These are phyloP conservation scores for Canavalia gladiata DNA, from an alignment of 306 rosid species.

Conservation along the genomic window DNA sequence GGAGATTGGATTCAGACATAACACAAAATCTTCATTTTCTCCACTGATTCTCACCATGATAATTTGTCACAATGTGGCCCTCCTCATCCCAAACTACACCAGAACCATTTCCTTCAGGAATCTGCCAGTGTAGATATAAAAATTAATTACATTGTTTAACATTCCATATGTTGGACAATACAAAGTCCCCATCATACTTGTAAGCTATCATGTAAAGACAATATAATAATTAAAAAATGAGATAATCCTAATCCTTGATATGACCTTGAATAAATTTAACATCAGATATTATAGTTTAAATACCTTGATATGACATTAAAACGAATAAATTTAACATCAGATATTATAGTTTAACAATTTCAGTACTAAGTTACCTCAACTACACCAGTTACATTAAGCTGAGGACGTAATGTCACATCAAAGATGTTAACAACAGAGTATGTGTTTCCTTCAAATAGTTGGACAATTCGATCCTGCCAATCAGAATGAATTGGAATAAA, in stretches of 20 bases:
- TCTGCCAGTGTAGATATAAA: slow-evolving; percentile 55
- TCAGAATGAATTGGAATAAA: slow-evolving; percentile 38
- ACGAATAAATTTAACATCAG: slow-evolving; percentile 22
- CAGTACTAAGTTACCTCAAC: slow-evolving; percentile 73
- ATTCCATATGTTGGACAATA: slow-evolving; percentile 1
- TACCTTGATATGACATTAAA: neutral
- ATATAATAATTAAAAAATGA: slow-evolving; percentile 23
- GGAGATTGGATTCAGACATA: slow-evolving; percentile 19
- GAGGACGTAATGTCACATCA: slow-evolving; percentile 93
- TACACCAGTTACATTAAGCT: slow-evolving; percentile 88
- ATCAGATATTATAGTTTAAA: slow-evolving; percentile 18
- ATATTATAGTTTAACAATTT: neutral
- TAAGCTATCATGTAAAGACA: slow-evolving; percentile 12
- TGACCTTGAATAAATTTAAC: slow-evolving; percentile 8
- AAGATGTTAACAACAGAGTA: slow-evolving; percentile 94
- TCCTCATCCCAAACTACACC: slow-evolving; percentile 96
- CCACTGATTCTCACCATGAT: slow-evolving; percentile 77
- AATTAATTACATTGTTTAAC: slow-evolving; percentile 23
- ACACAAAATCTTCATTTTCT: slow-evolving; percentile 23
- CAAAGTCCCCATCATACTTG: slow-evolving; percentile 7
- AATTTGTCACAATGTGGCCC: slow-evolving; percentile 95
- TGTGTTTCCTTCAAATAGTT: slow-evolving; percentile 88
- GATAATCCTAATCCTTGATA: slow-evolving; percentile 22
- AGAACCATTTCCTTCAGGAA: slow-evolving; percentile 99
- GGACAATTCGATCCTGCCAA: slow-evolving; percentile 85